Evolutionary conservation across 2,329 filamentous ascomycete genomes (phyloP).

Genomic region (Waltergamsia citrina): DNA sequence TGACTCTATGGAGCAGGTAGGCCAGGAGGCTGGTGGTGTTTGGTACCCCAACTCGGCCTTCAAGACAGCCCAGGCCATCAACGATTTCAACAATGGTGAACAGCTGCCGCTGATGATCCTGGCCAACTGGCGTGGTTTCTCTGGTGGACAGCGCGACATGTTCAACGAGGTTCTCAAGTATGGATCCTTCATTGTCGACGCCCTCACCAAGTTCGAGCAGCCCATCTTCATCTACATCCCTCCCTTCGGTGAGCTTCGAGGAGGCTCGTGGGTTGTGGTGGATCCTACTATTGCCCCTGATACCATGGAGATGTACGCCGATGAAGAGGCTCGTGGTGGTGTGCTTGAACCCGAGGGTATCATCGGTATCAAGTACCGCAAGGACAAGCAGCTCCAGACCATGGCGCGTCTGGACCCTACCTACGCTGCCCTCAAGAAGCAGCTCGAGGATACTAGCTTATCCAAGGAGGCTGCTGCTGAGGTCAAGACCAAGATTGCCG

Average conservation of each 20-base stretch:
- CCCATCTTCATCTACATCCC: conserved; percentile 99
- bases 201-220: conserved; percentile 96
- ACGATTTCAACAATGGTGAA: conserved; percentile 98
- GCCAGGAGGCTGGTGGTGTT: conserved; percentile 92
- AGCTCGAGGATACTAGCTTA: conserved; percentile 53
- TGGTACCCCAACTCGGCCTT: conserved; percentile 99
- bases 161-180: conserved; percentile 99
- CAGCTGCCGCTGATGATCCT: conserved; percentile 98
- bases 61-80: conserved; percentile 98
- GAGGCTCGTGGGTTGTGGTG: conserved; percentile 98
- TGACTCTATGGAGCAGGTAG: conserved; percentile 93
- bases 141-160: conserved; percentile 98
- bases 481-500: conserved; percentile 76
- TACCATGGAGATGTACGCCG: conserved; percentile 99
- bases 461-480: conserved; percentile 64
- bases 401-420: conserved; percentile 87
- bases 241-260: conserved; percentile 90
- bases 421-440: conserved; percentile 77
- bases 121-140: conserved; percentile 99
- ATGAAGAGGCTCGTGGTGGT: conserved; percentile 89
- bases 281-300: conserved; percentile 96
- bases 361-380: conserved; percentile 96
- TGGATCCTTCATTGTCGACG: conserved; percentile 97
- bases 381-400: conserved; percentile 92
- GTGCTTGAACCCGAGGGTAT: conserved; percentile 97